Percentiles rank a stretch among this genome's conserved stretches.
phyloP scores from a whole-genome alignment of 768 basidiomycete species.

The Boletus tomentosulus region DNA sequence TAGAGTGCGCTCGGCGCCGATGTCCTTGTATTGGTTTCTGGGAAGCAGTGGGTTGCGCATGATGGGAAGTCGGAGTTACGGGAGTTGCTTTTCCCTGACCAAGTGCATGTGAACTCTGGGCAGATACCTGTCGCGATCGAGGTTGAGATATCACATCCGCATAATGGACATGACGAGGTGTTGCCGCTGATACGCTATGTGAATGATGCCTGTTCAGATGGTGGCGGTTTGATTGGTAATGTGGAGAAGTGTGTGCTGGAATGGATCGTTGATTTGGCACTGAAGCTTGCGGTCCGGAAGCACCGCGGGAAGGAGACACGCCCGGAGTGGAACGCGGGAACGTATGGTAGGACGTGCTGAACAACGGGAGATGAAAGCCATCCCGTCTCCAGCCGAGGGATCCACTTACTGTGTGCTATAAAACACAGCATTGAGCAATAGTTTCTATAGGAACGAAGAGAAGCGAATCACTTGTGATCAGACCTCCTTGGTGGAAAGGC shows the following conservation, averaged over 20 bases:
- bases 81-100: not conserved
- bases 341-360: constrained; percentile 24
- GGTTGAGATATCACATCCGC: constrained; percentile 9
- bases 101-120: constrained; percentile 1
- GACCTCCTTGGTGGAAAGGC: constrained; percentile 14
- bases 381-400: constrained; percentile 4
- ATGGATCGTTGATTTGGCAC: constrained; percentile 5
- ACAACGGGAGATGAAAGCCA: constrained; percentile 10
- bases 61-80: not conserved
- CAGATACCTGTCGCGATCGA: constrained; percentile 9
- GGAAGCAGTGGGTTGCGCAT: not conserved
- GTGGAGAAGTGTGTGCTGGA: constrained; percentile 2
- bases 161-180: constrained; percentile 27
- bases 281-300: not conserved
- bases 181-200: constrained; percentile 11
- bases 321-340: constrained; percentile 23
- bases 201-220: constrained; percentile 1
- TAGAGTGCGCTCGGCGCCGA: constrained; percentile 21
- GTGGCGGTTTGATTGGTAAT: constrained; percentile 3
- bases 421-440: constrained; percentile 4
- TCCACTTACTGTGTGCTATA: constrained; percentile 26
- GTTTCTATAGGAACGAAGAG: not conserved
- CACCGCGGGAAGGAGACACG: not conserved
- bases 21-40: constrained; percentile 9
- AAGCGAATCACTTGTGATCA: constrained; percentile 19